These are phyloP conservation scores for Amanita thiersii DNA, from an alignment of 768 basidiomycete genomes.

Conservation along the genomic window DNA sequence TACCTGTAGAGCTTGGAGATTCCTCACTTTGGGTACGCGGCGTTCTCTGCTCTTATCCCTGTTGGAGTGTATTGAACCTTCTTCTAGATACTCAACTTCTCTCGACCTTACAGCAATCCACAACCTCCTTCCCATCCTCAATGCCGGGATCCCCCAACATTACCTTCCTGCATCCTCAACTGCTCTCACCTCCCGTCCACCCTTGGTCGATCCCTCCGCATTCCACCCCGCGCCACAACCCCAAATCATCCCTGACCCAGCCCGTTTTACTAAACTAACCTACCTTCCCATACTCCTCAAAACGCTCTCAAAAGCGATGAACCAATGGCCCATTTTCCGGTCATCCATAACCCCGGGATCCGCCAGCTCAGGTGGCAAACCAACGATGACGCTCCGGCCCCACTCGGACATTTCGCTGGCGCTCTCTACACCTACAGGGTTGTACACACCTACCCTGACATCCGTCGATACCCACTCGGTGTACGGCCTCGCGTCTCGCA, in stretches of 20 bases:
- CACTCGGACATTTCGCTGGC: constrained; percentile 71
- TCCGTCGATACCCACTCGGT: constrained; percentile 45
- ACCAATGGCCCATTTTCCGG: constrained; percentile 79
- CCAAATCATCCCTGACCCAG: constrained; percentile 37
- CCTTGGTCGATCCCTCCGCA: constrained; percentile 29
- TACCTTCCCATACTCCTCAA: constrained; percentile 83
- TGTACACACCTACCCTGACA: constrained; percentile 72
- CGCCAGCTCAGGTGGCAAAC: constrained; percentile 31
- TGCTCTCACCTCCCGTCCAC: constrained; percentile 9
- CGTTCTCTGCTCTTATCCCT: background rate
- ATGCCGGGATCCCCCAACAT: constrained; percentile 59
- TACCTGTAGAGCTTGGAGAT: constrained; percentile 65
- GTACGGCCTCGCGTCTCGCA: constrained; percentile 51
- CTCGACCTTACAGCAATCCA: constrained; percentile 70
- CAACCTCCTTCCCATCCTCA: constrained; percentile 53
- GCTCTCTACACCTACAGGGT: constrained; percentile 72
- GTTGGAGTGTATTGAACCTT: constrained; percentile 3
- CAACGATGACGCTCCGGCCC: constrained; percentile 65
- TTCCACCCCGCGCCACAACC: constrained; percentile 30
- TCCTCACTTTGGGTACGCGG: constrained; percentile 69
- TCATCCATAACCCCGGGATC: constrained; percentile 52
- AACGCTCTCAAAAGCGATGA: constrained; percentile 71
- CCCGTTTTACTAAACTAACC: constrained; percentile 59
- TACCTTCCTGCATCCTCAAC: constrained; percentile 19
- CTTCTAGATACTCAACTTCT: constrained; percentile 59